phyloP scores from a whole-genome alignment of 345 rosid species.

The Murraya koenigii region DNA sequence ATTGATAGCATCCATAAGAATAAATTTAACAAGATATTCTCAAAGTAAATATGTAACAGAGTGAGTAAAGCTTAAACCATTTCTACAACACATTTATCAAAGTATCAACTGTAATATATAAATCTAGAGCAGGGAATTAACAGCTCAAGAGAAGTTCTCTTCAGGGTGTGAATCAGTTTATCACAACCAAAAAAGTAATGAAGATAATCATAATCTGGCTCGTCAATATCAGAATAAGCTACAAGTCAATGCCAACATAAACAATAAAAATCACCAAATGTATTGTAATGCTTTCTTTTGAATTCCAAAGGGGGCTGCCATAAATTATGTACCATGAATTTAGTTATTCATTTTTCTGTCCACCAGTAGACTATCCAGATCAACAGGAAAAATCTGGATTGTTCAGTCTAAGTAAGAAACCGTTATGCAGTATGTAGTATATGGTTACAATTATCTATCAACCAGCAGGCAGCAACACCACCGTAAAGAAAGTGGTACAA shows the following conservation, averaged over 20 bases:
- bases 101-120: background rate
- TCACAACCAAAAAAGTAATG: background rate
- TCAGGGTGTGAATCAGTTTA: background rate
- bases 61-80: background rate
- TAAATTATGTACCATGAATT: background rate
- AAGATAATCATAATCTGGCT: background rate
- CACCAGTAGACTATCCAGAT: background rate
- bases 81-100: background rate
- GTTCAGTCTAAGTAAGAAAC: background rate
- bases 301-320: background rate
- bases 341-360: background rate
- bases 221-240: background rate
- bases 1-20: background rate
- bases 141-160: background rate
- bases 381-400: background rate
- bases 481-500: background rate
- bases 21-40: constrained; percentile 1
- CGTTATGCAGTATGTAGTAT: background rate
- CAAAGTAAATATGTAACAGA: background rate
- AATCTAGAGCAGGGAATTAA: background rate
- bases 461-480: background rate
- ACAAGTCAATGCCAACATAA: background rate
- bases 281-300: background rate
- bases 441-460: background rate
- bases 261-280: background rate